Conservation (phyloP, 495 filamentous ascomycete species). For the Aspergillus incahuasiensis region DNA sequence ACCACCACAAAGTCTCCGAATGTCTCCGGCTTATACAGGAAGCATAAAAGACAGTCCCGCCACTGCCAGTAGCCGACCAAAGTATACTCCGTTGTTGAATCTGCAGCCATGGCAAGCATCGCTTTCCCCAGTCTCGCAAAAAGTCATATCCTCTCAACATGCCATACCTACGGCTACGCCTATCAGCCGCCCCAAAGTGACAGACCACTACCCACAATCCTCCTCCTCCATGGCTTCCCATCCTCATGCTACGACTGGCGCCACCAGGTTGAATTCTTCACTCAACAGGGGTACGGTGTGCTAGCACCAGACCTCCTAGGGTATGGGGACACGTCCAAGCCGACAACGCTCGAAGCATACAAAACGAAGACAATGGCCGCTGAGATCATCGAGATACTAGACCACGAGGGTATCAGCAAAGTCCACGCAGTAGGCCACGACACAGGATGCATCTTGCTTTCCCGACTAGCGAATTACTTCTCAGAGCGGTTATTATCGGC, state of each 20-base stretch:
- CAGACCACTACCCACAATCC: conserved; percentile 28
- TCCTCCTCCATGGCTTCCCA: conserved; percentile 44
- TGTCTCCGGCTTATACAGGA: background rate
- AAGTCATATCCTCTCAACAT: conserved; percentile 18
- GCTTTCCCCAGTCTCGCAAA: conserved; percentile 14
- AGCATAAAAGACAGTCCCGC: background rate
- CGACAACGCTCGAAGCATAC: conserved; percentile 27
- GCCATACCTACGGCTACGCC: conserved; percentile 32
- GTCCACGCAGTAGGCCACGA: conserved; percentile 24
- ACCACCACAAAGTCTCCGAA: conserved; percentile 6
- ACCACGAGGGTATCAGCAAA: conserved; percentile 14
- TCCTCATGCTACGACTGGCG: conserved; percentile 42
- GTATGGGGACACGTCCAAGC: conserved; percentile 45
- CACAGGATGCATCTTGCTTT: conserved; percentile 28
- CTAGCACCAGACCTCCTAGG: conserved; percentile 46
- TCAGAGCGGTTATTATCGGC: conserved; percentile 21
- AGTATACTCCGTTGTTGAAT: background rate
- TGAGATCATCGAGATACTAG: conserved; percentile 35
- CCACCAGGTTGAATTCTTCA: conserved; percentile 34
- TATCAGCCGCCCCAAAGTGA: conserved; percentile 13
- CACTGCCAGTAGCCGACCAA: background rate
- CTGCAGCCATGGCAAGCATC: conserved; percentile 15
- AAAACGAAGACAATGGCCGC: conserved; percentile 27
- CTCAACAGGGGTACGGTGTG: conserved; percentile 36
- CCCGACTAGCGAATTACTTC: conserved; percentile 26